Evolutionary conservation across 495 filamentous ascomycete species (phyloP).

Genomic region (Penicilliopsis zonata): DNA sequence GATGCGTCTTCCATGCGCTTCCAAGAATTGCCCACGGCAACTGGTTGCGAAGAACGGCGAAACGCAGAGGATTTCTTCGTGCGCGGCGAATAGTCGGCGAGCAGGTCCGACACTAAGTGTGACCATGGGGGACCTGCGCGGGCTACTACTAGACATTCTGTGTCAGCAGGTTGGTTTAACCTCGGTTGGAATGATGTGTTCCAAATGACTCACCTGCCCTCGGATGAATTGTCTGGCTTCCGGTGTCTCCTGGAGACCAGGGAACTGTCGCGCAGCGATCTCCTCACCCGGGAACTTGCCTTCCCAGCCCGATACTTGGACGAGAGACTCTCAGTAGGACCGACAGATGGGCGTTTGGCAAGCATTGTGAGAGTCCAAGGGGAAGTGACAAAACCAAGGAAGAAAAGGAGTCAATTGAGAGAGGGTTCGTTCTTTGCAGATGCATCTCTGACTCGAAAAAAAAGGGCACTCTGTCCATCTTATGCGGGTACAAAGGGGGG

Average conservation of each 20-base stretch:
- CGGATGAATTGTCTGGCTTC: constrained; percentile 21
- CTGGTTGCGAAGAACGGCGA: constrained; percentile 61
- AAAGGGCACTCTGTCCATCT: not conserved
- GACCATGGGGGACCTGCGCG: constrained; percentile 58
- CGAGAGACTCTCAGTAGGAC: constrained; percentile 27
- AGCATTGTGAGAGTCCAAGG: constrained; percentile 14
- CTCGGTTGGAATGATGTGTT: not conserved
- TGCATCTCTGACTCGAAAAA: not conserved
- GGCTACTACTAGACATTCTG: constrained; percentile 18
- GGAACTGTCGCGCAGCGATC: constrained; percentile 17
- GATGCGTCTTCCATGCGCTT: constrained; percentile 54
- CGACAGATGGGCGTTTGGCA: constrained; percentile 14
- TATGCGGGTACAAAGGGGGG: not conserved
- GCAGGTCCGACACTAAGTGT: constrained; percentile 69
- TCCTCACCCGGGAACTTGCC: constrained; percentile 17
- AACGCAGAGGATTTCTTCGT: constrained; percentile 68
- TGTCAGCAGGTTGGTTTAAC: not conserved
- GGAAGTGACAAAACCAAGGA: not conserved
- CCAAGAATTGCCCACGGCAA: constrained; percentile 50
- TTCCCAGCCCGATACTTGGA: constrained; percentile 36
- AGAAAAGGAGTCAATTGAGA: not conserved
- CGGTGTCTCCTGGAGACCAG: constrained; percentile 16
- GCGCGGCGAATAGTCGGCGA: constrained; percentile 77
- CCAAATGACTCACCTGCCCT: constrained; percentile 27
- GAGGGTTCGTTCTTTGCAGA: not conserved